These are phyloP conservation scores for Ambrosiella cleistominuta DNA, from an alignment of 2,329 filamentous ascomycete genomes.

Conservation along the genomic window DNA sequence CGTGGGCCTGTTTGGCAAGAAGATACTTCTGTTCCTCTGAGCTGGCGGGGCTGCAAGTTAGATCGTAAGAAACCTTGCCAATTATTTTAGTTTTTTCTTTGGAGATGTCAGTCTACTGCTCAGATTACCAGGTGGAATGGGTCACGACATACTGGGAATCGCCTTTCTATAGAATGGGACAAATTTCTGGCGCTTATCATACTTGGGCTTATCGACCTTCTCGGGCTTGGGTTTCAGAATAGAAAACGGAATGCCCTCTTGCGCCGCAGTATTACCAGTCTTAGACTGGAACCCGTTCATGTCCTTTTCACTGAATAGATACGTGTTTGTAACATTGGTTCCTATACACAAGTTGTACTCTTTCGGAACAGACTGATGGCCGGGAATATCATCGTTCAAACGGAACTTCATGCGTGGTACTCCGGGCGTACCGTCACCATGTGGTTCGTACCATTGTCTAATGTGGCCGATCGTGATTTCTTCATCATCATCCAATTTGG, in stretches of 20 bases:
- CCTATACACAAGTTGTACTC: conserved; percentile 69
- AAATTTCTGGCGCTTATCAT: conserved; percentile 22
- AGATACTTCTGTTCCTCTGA: conserved; percentile 52
- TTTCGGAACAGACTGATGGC: conserved; percentile 62
- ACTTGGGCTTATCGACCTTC: conserved; percentile 30
- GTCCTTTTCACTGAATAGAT: conserved; percentile 65
- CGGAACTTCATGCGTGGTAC: conserved; percentile 43
- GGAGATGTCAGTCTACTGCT: neutral
- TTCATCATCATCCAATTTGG: conserved; percentile 54
- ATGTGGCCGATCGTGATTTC: conserved; percentile 70
- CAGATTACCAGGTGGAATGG: neutral
- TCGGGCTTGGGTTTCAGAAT: conserved; percentile 29
- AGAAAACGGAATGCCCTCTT: conserved; percentile 40
- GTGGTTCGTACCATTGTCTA: conserved; percentile 36
- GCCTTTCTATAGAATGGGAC: conserved; percentile 51
- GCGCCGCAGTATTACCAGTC: conserved; percentile 39
- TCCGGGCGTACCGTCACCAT: conserved; percentile 16
- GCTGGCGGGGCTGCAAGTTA: conserved; percentile 55
- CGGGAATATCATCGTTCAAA: conserved; percentile 42
- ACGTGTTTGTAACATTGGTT: conserved; percentile 58
- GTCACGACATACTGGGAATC: conserved; percentile 32
- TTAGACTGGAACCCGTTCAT: conserved; percentile 42
- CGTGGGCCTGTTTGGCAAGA: conserved; percentile 35
- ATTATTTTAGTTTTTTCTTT: conserved; percentile 62
- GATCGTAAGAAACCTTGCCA: conserved; percentile 57